Conservation (phyloP, 805 yeast genomes). For the Candida taoyuanica region DNA sequence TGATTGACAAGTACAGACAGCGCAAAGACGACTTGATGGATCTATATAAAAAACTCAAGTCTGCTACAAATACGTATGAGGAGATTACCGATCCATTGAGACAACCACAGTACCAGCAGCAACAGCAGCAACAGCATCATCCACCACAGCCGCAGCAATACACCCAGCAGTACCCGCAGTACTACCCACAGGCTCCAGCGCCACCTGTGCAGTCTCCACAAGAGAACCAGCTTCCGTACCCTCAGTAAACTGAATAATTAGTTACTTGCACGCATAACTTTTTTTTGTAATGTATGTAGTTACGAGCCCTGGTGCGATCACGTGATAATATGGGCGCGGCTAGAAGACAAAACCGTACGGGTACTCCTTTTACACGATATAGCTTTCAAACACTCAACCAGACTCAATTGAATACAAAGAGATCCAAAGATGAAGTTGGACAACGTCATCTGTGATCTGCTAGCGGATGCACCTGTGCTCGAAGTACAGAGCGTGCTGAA, state of each 20-base stretch:
- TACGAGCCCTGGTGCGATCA: neutral
- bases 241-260: too few species aligned
- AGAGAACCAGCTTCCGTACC: constrained; percentile 6
- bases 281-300: neutral
- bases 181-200: constrained; percentile 2
- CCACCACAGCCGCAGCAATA: constrained; percentile 36
- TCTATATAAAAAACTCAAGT: constrained; percentile 63
- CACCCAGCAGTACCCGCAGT: constrained; percentile 25
- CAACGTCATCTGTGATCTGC: constrained; percentile 8
- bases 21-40: constrained; percentile 73
- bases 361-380: too few species aligned
- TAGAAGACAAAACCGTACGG: too few species aligned
- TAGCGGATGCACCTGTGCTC: constrained; percentile 13
- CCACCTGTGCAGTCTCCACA: constrained; percentile 2
- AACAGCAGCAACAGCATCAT: constrained; percentile 25
- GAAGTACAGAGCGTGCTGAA: constrained; percentile 29
- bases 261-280: too few species aligned
- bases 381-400: too few species aligned
- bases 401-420: too few species aligned
- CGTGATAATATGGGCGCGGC: neutral
- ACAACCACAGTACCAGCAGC: constrained; percentile 19
- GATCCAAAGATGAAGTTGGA: constrained; percentile 4
- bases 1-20: constrained; percentile 72
- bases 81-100: constrained; percentile 50
- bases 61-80: constrained; percentile 67